Base-by-base conservation (phyloP, 768 basidiomycete genomes). In the Stropharia rugosoannulata region DNA sequence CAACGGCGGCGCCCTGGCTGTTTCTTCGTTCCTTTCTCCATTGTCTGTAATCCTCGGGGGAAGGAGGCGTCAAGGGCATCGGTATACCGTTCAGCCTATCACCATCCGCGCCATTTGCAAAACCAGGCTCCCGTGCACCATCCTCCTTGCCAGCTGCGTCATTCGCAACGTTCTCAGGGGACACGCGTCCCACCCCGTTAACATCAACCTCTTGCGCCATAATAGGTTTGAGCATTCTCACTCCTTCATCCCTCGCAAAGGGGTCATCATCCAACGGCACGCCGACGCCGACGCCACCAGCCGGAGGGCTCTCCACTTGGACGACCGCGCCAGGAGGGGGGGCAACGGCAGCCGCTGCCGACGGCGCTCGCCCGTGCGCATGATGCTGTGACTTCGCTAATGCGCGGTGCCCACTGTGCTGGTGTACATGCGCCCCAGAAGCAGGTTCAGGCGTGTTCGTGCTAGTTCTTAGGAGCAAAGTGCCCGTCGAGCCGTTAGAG, bases 231-330 rank as follows among this genome's bases (percentile, higher is more conserved):
- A 82, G 35, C 72, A 86, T 65, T 62, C 64, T 79, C 7, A 86
- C 83, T 15, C 81, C 83, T 39, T 79, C 77, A 0, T 66, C 68
- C 62, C 78, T 79, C 9, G 84, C 84, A 66, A 86, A 86, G 3
- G 85, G 80, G 64, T 82, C 81, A 48, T 77, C 78, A 42, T 78
- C 76, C 39, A 78, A 66, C 25, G 75, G 71, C 5, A 80, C 65
- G 7, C 75, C 75, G 22, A 70, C 68, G 49, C 67, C 64, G 22
- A 66, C 53, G 15, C 68, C 67, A 3, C 64, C 60, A n/a, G 65
- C 63, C 8, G 66, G 65, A 19, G 70, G 69, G n/a, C 69, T 41
- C 39, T 66, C 66, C 19, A 29, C 22, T 22, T 46, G 45, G 12
- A 66, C 55, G 6, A 62, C 39, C 35, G 59, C 62, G n/a, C 64